phyloP scores from a whole-genome alignment of 1,284 basidiomycete species.

The Spongispora temasekensis region DNA sequence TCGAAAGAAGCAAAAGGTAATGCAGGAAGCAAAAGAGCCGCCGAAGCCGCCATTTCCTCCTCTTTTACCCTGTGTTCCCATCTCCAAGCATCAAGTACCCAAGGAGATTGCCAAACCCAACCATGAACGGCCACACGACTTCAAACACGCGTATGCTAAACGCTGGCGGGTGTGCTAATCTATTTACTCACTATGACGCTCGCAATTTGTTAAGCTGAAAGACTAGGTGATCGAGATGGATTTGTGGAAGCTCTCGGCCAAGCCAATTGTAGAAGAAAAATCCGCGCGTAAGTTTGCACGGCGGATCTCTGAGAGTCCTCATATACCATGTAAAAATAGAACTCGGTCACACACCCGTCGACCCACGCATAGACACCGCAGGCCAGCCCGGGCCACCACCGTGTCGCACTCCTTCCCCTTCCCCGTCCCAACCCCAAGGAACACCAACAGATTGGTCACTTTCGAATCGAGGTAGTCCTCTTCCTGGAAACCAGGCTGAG shows the following conservation, averaged over 20 bases:
- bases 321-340: constrained; percentile 10
- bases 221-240: constrained; percentile 15
- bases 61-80: background rate
- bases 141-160: constrained; percentile 25
- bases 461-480: constrained; percentile 24
- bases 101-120: constrained; percentile 9
- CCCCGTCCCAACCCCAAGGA: constrained; percentile 15
- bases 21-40: constrained; percentile 1
- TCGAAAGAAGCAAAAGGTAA: constrained; percentile 31
- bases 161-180: constrained; percentile 27
- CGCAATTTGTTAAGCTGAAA: constrained; percentile 2
- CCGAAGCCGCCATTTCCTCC: background rate
- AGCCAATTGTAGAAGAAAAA: constrained; percentile 9
- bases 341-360: background rate
- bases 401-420: constrained; percentile 8
- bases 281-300: constrained; percentile 16
- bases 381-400: constrained; percentile 1
- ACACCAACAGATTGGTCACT: constrained; percentile 33
- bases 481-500: background rate
- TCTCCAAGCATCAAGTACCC: constrained; percentile 1
- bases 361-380: background rate
- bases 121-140: constrained; percentile 8
- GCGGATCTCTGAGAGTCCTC: too few relatives aligned
- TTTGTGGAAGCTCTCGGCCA: constrained; percentile 16
- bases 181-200: background rate